phyloP scores from a whole-genome alignment of 768 basidiomycete genomes.

The Kwoniella newhampshirensis region DNA sequence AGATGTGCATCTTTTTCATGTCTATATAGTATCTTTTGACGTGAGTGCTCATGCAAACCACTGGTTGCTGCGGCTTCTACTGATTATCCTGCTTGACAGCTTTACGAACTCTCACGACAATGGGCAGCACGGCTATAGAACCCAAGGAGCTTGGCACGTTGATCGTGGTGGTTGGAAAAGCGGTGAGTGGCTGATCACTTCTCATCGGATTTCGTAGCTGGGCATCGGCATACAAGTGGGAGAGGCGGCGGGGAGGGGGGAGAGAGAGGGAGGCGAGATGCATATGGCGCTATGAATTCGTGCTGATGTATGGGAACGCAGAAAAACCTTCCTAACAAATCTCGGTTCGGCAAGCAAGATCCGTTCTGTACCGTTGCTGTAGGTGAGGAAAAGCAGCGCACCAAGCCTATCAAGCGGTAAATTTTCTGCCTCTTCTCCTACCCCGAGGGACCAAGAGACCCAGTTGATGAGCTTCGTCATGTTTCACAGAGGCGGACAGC shows the following conservation, averaged over 20 bases:
- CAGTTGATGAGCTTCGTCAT: constrained; percentile 1
- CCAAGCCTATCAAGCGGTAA: constrained; percentile 66
- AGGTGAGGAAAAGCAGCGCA: constrained; percentile 66
- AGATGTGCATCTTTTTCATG: background rate
- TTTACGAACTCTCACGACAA: background rate
- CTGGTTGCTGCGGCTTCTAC: too few relatives aligned
- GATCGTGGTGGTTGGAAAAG: constrained; percentile 80
- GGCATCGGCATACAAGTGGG: background rate
- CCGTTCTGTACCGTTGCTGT: constrained; percentile 71
- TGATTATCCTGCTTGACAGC: background rate
- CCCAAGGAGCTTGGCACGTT: constrained; percentile 74
- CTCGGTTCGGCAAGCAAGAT: constrained; percentile 86
- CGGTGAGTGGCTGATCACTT: constrained; percentile 60
- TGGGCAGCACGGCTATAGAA: constrained; percentile 15
- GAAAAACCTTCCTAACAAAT: constrained; percentile 75
- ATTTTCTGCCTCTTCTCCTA: too few relatives aligned
- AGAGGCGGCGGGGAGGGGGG: too few relatives aligned
- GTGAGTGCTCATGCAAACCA: too few relatives aligned
- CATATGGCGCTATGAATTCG: too few relatives aligned
- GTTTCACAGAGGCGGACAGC: constrained; percentile 70
- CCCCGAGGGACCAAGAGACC: too few relatives aligned
- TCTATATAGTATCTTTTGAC: background rate
- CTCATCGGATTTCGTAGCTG: background rate
- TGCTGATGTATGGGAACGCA: too few relatives aligned
- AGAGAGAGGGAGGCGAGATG: too few relatives aligned